Conservation (phyloP, 2,329 filamentous ascomycete species). For the Gaeumannomyces sp. region DNA sequence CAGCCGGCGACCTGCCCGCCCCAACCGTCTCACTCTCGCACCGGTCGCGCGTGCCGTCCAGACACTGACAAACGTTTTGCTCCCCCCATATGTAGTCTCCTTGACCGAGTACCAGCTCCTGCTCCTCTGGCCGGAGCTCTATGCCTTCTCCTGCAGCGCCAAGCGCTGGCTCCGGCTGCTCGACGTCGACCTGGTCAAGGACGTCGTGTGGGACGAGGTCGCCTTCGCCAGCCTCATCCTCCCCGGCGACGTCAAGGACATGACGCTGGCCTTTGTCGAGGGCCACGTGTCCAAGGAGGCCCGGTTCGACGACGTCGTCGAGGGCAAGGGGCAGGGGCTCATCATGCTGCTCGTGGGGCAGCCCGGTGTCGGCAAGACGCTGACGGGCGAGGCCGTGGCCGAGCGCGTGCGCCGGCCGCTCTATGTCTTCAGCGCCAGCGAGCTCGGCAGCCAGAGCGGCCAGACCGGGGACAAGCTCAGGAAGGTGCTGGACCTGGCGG, state of each 20-base stretch:
- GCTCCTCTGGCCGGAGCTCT: too few relatives aligned
- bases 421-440: constrained; percentile 24
- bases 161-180: too few relatives aligned
- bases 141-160: too few relatives aligned
- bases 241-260: too few relatives aligned
- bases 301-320: constrained; percentile 15
- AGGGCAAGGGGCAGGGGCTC: constrained; percentile 17
- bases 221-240: constrained; percentile 27
- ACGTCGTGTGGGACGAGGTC: constrained; percentile 21
- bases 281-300: too few relatives aligned
- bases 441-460: constrained; percentile 13
- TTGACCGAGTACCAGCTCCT: too few relatives aligned
- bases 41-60: too few relatives aligned
- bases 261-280: too few relatives aligned
- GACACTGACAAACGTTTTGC: too few relatives aligned
- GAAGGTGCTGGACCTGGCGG: constrained; percentile 17
- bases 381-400: constrained; percentile 30
- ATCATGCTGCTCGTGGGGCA: constrained; percentile 23
- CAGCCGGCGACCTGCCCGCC: too few relatives aligned
- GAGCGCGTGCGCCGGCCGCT: constrained; percentile 25
- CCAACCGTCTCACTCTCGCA: too few relatives aligned
- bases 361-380: constrained; percentile 30
- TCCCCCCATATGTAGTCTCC: too few relatives aligned
- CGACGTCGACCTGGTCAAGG: constrained; percentile 5
- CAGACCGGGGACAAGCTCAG: constrained; percentile 33